Percentiles rank a stretch among this genome's conserved stretches.
phyloP scores from a whole-genome alignment of 768 basidiomycete genomes.

The Nevesoporus exiguus region DNA sequence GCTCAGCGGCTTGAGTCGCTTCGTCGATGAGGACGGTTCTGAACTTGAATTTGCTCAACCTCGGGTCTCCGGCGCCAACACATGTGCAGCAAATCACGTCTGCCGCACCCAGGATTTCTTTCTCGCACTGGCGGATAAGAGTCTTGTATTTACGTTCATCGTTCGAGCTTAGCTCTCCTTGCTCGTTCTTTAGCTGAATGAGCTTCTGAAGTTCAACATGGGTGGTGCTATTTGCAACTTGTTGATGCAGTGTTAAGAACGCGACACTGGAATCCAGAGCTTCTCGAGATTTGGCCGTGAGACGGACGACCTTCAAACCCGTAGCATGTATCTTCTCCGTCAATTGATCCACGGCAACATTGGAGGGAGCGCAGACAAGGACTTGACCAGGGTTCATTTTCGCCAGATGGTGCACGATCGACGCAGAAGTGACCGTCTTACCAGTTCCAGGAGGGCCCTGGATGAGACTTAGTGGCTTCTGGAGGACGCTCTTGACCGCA shows the following conservation, averaged over 20 bases:
- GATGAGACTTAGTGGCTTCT: constrained; percentile 96
- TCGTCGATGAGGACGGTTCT: constrained; percentile 98
- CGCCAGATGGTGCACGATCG: constrained; percentile 96
- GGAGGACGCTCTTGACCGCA: constrained; percentile 97
- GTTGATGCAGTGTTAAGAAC: constrained; percentile 93
- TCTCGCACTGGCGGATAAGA: constrained; percentile 91
- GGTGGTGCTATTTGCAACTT: constrained; percentile 94
- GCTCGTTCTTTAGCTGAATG: constrained; percentile 96
- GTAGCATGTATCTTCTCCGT: constrained; percentile 99
- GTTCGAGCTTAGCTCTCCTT: constrained; percentile 93
- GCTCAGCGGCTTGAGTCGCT: constrained; percentile 97
- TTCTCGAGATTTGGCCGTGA: constrained; percentile 97
- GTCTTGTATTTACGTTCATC: constrained; percentile 99
- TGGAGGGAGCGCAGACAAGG: constrained; percentile 97
- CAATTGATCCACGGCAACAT: constrained; percentile 98
- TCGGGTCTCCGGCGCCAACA: constrained; percentile 95
- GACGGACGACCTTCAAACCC: constrained; percentile 95
- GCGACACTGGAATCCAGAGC: constrained; percentile 94
- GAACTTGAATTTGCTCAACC: constrained; percentile 96
- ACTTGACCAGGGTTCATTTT: constrained; percentile 99
- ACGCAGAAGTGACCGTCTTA: constrained; percentile 98
- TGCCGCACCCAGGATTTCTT: constrained; percentile 91
- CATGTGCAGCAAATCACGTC: constrained; percentile 99
- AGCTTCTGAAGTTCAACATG: constrained; percentile 98
- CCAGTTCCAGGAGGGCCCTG: constrained; percentile 99